Evolutionary conservation across 1,284 basidiomycete genomes (phyloP), one percentile per base, ranked within the genome.

Genomic region (Marasmius tenuissimus): DNA sequence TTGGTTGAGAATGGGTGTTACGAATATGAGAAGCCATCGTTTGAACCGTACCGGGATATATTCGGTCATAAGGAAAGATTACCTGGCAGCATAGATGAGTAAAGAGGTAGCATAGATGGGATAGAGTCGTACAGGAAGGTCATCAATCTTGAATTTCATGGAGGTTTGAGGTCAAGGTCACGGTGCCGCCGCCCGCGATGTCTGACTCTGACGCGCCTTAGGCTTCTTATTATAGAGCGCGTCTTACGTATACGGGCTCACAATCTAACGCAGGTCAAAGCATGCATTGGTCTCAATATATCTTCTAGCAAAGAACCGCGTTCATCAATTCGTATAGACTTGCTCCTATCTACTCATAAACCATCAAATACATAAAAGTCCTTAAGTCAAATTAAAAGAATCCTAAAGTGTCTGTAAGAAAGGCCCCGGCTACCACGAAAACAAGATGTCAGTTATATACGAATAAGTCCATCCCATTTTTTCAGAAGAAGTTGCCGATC

Each of bases 81-180:
- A 95, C 88, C 91, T 94, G 70, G 37, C 2, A 65, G 35, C 49
- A 11, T 40, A 58, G 63, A 18, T 62, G 37, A 63, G 57, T 50
- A 59, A 61, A 65, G 58, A 22, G 64, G 16, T 35, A 39, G 33
- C 20, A 49, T 51, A 33, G 18, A 63, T 63, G 11, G 45, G 48
- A 54, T 58, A 38, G 60, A 59, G 37, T 71, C 74, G 56, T 66
- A 96, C 94, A 66, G 94, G 94, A 61, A 98, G 81, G 74, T 97
- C 93, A 76, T 97, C 97, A 70, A 98, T 96, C 73, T 85, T 88
- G 81, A 98, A 98, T 82, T 95, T 97, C 96, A 98, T 98, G n/a
- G 53, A 18, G 10, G 14, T 50, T 16, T 22, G 20, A 47, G 9
- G 35, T 56, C 37, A 27, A 27, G 27, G 27, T 4, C 27, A 27